Evolutionary conservation across 179 eudicot species (phyloP), one percentile per base, ranked within the genome.

Genomic region (Beta lomatogona): DNA sequence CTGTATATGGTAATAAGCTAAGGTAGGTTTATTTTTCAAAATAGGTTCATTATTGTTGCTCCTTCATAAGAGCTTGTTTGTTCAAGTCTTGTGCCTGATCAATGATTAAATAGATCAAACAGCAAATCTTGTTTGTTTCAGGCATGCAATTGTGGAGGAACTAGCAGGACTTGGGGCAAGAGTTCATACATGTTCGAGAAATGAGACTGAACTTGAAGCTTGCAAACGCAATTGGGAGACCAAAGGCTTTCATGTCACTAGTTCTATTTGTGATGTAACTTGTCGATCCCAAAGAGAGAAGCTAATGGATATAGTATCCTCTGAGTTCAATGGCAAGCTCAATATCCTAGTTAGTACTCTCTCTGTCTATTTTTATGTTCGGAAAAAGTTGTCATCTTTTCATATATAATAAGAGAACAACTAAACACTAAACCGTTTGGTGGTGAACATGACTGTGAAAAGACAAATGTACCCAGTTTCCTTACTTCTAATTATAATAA

Each of bases 161-260:
- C 57, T 76, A 76, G 68, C 69, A 19, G 41, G 28, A 60, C 15
- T 76, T 8, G 79, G 79, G 7, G 79, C 70, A 19, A 76, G 36
- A 28, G 70, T 76, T 11, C 55, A 76, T 63, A 76, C 69, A 59
- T 76, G 79, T 44, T 53, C 79, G 19, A 76, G 79, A 46, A 76
- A 63, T 48, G 70, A 76, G 21, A 41, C 79, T 60, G 69, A 76
- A 45, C 55, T 76, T 10, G 57, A 76, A 45, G 79, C 67, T n/a
- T 58, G 79, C 79, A 76, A 10, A 44, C 69, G 57, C 5, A 6
- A 60, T 41, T 76, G 79, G 79, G 79, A 44, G 55, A n/a, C 19
- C 1, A 59, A 76, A 76, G 79, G 79, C 19, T 60, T 76, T 44
- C 53, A 76, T 60, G 79, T 76, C 12, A 46, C 55, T n/a, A 16